A percentile compares a stretch with the other conserved stretches of the same genome.
These are phyloP conservation scores for Punica granatum DNA, from an alignment of 345 rosid species.

Conservation along the genomic window DNA sequence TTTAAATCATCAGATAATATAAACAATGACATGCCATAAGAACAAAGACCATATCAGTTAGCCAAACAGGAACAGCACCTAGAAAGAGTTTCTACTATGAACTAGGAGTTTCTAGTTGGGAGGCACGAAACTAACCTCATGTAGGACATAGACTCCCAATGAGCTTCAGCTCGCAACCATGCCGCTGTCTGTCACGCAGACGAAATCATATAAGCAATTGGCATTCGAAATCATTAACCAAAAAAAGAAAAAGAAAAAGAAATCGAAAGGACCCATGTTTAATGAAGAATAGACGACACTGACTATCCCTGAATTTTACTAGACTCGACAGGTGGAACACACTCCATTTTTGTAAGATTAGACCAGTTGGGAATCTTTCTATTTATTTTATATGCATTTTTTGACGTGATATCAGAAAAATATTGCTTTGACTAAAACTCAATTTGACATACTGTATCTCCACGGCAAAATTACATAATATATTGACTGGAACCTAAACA, in stretches of 20 bases:
- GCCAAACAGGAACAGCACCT: neutral
- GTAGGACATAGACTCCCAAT: constrained; percentile 16
- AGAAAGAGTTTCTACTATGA: no score
- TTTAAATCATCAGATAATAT: neutral
- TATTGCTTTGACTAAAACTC: neutral
- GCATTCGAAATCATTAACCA: neutral
- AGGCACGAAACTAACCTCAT: constrained; percentile 14
- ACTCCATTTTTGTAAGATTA: no score
- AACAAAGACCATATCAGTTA: neutral
- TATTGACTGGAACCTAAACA: neutral
- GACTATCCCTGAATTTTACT: neutral
- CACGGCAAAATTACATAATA: neutral
- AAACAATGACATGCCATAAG: neutral
- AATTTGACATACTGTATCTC: neutral
- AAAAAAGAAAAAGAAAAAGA: no score
- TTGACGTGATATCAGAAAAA: neutral
- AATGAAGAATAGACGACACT: no score
- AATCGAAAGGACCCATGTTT: no score
- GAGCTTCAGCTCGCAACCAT: constrained; percentile 25
- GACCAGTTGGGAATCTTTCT: neutral
- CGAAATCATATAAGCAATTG: neutral
- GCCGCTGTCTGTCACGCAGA: constrained; percentile 18
- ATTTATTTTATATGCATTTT: neutral
- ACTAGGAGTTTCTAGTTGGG: neutral
- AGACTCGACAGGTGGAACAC: neutral